Evolutionary conservation across 176 grass and related monocot genomes (phyloP).

Genomic region (Dendrocalamus sinicus): DNA sequence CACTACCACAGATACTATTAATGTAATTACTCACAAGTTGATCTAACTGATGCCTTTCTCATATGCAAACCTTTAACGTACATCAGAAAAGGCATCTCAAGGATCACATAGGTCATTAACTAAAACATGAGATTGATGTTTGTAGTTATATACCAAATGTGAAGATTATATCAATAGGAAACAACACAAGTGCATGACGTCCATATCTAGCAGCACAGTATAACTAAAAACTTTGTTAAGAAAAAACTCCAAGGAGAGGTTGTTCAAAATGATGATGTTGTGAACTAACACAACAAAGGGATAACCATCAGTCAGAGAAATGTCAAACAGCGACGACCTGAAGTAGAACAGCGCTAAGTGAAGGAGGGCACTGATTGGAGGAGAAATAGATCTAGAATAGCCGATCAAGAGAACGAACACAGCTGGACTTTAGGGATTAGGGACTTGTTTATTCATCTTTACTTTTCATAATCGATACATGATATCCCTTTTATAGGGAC

Average conservation of each 20-base stretch:
- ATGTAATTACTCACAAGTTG: conserved; percentile 18
- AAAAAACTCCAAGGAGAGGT: background rate
- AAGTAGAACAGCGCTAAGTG: too few species aligned
- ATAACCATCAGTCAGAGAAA: too few species aligned
- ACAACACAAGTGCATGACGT: background rate
- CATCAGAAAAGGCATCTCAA: background rate
- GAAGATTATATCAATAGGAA: conserved; percentile 22
- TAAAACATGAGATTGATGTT: conserved; percentile 7
- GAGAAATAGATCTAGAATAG: too few species aligned
- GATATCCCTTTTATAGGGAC: too few species aligned
- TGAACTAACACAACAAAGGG: too few species aligned
- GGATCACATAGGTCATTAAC: conserved; percentile 2
- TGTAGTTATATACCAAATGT: conserved; percentile 14
- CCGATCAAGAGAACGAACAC: too few species aligned
- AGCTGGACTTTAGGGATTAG: too few species aligned
- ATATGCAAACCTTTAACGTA: conserved; percentile 20
- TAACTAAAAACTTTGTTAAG: background rate
- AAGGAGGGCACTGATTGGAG: too few species aligned
- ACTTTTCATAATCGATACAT: too few species aligned
- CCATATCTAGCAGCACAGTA: conserved; percentile 15
- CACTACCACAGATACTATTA: background rate
- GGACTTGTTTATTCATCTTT: too few species aligned
- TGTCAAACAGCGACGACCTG: too few species aligned
- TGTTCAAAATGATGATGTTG: background rate
- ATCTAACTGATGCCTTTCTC: background rate